Conservation (phyloP, 169 alveolate species). For the Cryptosporidium muris region DNA sequence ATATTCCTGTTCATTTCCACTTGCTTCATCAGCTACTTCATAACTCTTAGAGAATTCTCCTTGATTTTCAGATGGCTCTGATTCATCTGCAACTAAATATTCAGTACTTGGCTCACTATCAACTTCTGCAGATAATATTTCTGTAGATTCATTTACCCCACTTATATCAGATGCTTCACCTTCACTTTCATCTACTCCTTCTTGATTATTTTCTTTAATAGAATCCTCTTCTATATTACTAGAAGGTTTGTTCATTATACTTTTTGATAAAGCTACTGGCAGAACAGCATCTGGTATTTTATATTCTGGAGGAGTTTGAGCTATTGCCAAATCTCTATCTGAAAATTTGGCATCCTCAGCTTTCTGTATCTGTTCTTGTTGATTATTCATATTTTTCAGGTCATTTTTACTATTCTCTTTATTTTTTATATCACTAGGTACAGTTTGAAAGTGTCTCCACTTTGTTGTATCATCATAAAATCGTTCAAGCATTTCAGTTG, state of each 20-base stretch:
- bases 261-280: constrained; percentile 23
- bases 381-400: neutral
- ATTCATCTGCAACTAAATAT: neutral
- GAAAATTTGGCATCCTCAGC: neutral
- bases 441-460: constrained; percentile 46
- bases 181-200: neutral
- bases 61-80: constrained; percentile 10
- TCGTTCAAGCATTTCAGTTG: constrained; percentile 11
- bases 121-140: neutral
- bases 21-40: constrained; percentile 11
- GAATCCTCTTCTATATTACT: constrained; percentile 10
- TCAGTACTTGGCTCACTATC: neutral
- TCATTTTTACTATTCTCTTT: neutral
- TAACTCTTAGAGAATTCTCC: constrained; percentile 6
- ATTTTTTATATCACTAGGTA: constrained; percentile 9
- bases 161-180: constrained; percentile 8
- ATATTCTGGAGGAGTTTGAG: constrained; percentile 69
- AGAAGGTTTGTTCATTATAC: neutral
- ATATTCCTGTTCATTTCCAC: neutral
- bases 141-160: neutral
- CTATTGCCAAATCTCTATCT: constrained; percentile 26
- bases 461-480: constrained; percentile 51
- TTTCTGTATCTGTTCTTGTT: neutral
- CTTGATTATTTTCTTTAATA: neutral
- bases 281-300: constrained; percentile 57